Evolutionary conservation across 345 rosid genomes (phyloP).

Genomic region (Carallia brachiata): DNA sequence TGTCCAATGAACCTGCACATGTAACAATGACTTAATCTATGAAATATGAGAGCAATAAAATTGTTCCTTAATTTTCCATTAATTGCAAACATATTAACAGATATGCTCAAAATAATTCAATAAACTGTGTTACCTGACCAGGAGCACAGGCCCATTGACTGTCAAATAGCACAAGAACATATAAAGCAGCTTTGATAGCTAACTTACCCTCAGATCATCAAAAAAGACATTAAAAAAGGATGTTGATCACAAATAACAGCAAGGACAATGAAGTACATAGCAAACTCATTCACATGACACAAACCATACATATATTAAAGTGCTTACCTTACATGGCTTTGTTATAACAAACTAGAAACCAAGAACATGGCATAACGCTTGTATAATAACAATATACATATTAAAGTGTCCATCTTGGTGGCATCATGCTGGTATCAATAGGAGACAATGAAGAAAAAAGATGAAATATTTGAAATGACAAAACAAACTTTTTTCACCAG

Average conservation of each 20-base stretch:
- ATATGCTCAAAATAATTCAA: background rate
- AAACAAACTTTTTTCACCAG: too few relatives aligned
- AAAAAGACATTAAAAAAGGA: background rate
- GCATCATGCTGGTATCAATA: background rate
- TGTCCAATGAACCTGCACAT: conserved; percentile 53
- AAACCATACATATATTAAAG: background rate
- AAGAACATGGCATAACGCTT: background rate
- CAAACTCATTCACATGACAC: background rate
- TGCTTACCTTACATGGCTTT: background rate
- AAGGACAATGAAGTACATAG: background rate
- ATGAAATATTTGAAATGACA: too few relatives aligned
- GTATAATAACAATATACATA: too few relatives aligned
- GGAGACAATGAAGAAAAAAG: background rate
- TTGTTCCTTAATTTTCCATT: too few relatives aligned
- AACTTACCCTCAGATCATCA: conserved; percentile 41
- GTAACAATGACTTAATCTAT: background rate
- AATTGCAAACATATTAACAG: background rate
- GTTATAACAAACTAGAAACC: background rate
- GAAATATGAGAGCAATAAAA: too few relatives aligned
- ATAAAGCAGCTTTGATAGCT: conserved; percentile 59
- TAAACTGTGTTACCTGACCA: background rate
- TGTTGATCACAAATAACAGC: background rate
- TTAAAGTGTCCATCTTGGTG: too few relatives aligned
- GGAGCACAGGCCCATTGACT: background rate
- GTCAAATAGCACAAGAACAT: background rate